Evolutionary conservation across 1,284 basidiomycete species (phyloP), one percentile per base, ranked within the genome.

Genomic region (Pholiota adiposa): DNA sequence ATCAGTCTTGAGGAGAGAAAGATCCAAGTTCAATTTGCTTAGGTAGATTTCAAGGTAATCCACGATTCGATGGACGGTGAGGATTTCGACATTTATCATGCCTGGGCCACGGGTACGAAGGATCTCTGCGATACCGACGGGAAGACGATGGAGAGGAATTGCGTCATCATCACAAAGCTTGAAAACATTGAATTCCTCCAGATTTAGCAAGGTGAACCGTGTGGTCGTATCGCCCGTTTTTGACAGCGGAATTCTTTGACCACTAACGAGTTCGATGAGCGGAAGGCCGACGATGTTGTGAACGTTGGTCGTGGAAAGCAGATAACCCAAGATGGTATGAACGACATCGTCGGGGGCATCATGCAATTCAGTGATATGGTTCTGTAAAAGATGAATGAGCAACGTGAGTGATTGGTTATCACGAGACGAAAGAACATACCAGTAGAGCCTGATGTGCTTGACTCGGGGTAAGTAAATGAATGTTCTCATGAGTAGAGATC

Each of bases 231-330:
- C 18, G 8, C 50, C 19, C 21, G 51, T 46, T 8, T 49, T 33
- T 3, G 55, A 61, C 19, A 78, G 67, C 0, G 73, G 55, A 6
- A 73, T 38, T 11, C 54, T 62, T 8, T 54, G 50, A 1, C 67
- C 69, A 27, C 63, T 67, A 1, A 69, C 60, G 1, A 72, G 56
- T 1, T 71, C 69, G 18, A 78, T 44, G 23, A 80, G 58, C 4
- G 78, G 77, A 1, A 80, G 67, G 1, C 65, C 72, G 19, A 72
- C 56, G 18, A 79, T 53, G 55, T 73, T 69, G 21, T 61, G 56
- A 14, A 77, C 56, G 36, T 75, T 57, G 1, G 63, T 46, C 0
- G 64, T 65, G 1, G 72, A 74, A 9, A 79, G 63, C 2, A 79
- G 68, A 59, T 77, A 79, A n/a, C 66, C 58, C 1, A 76, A 63